Evolutionary conservation across 2,329 filamentous ascomycete genomes (phyloP), one percentile per base, ranked within the genome.

Genomic region (Torrubiella hemipterigena): DNA sequence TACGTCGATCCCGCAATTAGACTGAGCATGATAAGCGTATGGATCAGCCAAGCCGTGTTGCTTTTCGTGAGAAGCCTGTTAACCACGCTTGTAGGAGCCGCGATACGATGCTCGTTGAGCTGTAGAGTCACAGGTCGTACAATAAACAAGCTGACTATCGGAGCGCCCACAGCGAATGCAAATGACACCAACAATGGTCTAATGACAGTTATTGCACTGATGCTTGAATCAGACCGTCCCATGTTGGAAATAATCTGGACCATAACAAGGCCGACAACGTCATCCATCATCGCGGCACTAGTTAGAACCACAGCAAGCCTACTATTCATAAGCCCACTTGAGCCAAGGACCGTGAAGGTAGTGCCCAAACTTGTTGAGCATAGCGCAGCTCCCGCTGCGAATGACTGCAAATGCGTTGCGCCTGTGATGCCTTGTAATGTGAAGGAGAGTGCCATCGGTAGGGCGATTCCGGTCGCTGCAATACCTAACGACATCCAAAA

Each of bases 211-310:
- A 48, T 32, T 1, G 59, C 53, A 6, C 48, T 34, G 19, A 48
- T 42, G 4, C 22, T 44, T 18, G 4, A 36, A 22, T 7, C 39
- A 33, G 18, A 38, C 38, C 32, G 27, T 32, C 52, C 78, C 0
- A 89, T 58, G 28, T 75, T 77, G 0, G 77, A 70, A 15, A 91
- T 77, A 27, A 89, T 67, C 41, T 83, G 73, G 1, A 85, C 77
- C 71, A 89, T 80, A 7, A 87, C 71, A 8, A 89, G 56, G 0
- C 81, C 81, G 2, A 82, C 68, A 0, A 89, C 76, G 53, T 91
- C 82, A 47, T 91, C 83, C 56, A 91, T 71, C 71, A 91, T 82
- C 1, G 82, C 83, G 1, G 81, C 81, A 36, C 71, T 77, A 3
- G 72, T 71, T 1, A 86, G 61, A 0, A 91, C 69, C 55, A 73